Base-by-base conservation (phyloP, 2,329 filamentous ascomycete species). In the Cordyceps cateniannulata region DNA sequence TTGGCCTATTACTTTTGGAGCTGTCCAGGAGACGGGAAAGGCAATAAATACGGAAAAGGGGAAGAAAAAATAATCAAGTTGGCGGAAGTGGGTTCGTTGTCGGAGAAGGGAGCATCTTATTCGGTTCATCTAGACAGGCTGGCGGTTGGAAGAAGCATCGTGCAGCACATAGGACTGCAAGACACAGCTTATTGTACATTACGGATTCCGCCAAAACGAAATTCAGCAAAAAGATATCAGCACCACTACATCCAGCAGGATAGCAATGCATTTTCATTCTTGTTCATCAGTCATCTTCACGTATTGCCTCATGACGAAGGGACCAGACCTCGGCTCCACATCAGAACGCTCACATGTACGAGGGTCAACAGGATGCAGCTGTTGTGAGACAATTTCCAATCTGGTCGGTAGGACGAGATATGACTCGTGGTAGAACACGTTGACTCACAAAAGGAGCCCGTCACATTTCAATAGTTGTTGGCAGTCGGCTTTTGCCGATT, bases 141-240 rank as follows among this genome's bases (percentile, higher is more conserved):
- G 38, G 49, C 45, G 16, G 38, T 22, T 42, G 38, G 38, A 42
- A n/a, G 38, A 42, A 42, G 27, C 58, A 32, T 47, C 20, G 44
- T 25, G 49, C 35, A 40, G 58, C 58, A 9, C 25, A 9, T 54
- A 18, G 24, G 12, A 40, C 50, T 54, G 29, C 42, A 25, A 44
- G 49, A 20, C 24, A 22, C 5, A 6, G 5, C 20, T 6, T 35
- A 20, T 47, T 60, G 58, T 60, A 60, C 50, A 60, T 60, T 54
- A 53, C 32, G 18, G 40, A 47, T 53, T 53, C 27, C 40, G 25
- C n/a, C 22, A 18, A 27, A 40, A 38, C 27, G 20, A 12, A 48
- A 53, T 53, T 18, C n/a, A 35, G 8, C n/a, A 60, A 42, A 54
- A 54, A 35, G 58, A 55, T 53, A 60, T 60, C 25, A 55, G 9